Evolutionary conservation across 2,329 filamentous ascomycete genomes (phyloP), one percentile per base, ranked within the genome.

Genomic region (Fonsecaea pedrosoi): DNA sequence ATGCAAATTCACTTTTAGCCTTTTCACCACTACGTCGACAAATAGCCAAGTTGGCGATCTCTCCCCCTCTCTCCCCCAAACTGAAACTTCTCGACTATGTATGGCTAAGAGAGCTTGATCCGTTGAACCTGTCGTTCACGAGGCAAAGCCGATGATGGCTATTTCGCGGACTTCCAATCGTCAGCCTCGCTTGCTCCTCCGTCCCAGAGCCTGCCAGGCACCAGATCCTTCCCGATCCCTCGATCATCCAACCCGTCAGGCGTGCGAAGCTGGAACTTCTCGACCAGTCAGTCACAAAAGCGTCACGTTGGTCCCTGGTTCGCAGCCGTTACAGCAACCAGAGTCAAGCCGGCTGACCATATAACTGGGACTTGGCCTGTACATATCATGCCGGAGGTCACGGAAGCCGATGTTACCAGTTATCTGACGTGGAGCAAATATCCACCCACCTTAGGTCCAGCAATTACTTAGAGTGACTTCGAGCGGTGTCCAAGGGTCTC

Each of bases 161-260:
- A 18, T 45, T 45, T 45, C 40, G 18, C 7, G 40, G 40, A 45
- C 40, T 18, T 18, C 21, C 21, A 32, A 54, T 32, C 21, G 21
- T 38, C 58, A 38, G 32, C 40, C 38, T 53, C n/a, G 58, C 58
- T 34, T 42, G n/a, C 42, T 38, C 37, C 42, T 18, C 9, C 57
- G 15, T 30, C 15, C 30, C 6, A 13, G 25, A 30, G 18, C 45
- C 45, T 25, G 25, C 15, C 59, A 61, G 58, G 32, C 42, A 61
- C 59, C 45, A 38, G 59, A 54, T 54, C 59, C 18, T 40, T 37
- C 35, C 55, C 55, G 45, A 50, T 50, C 18, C 18, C 45, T 50
- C 45, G 45, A 50, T 25, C 45, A 4, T 50, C 45, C 15, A 15
- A 9, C 45, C 7, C 8, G 7, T 50, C 9, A 9, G 45, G 12